Evolutionary conservation across 2,329 filamentous ascomycete species (phyloP).

Genomic region (Fusarium papillatum): DNA sequence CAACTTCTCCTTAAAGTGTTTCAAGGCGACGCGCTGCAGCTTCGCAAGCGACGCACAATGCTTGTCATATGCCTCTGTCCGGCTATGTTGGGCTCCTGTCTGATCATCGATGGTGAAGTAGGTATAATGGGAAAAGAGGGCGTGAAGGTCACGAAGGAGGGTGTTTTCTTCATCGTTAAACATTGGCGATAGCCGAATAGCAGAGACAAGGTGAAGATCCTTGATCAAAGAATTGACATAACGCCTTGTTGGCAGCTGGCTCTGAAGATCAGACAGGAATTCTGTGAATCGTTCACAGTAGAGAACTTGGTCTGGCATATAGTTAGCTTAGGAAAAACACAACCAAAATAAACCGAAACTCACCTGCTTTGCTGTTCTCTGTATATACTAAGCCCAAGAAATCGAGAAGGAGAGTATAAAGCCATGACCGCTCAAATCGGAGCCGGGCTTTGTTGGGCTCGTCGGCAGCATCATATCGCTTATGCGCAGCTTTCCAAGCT

Average conservation of each 20-base stretch:
- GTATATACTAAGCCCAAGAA: constrained; percentile 83
- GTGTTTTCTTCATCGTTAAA: constrained; percentile 81
- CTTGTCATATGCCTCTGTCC: constrained; percentile 80
- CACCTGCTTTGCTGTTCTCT: constrained; percentile 61
- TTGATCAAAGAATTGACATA: constrained; percentile 92
- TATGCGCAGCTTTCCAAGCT: constrained; percentile 89
- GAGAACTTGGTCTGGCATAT: constrained; percentile 70
- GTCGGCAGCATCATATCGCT: constrained; percentile 90
- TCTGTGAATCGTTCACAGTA: constrained; percentile 97
- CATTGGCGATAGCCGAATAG: constrained; percentile 83
- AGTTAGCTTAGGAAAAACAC: constrained; percentile 28
- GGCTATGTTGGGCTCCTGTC: constrained; percentile 81
- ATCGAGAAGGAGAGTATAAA: constrained; percentile 87
- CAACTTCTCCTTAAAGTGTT: constrained; percentile 89
- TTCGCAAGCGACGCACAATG: constrained; percentile 84
- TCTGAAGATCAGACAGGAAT: constrained; percentile 90
- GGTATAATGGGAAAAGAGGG: constrained; percentile 88
- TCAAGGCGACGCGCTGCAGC: constrained; percentile 83
- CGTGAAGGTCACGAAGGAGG: constrained; percentile 84
- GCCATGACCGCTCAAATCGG: constrained; percentile 93
- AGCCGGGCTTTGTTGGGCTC: constrained; percentile 82
- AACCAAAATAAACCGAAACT: constrained; percentile 15
- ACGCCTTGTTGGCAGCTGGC: constrained; percentile 92
- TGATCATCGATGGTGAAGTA: constrained; percentile 94
- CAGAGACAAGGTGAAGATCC: constrained; percentile 86